Evolutionary conservation across 2,329 filamentous ascomycete genomes (phyloP).

Genomic region (Claviceps cyperi): DNA sequence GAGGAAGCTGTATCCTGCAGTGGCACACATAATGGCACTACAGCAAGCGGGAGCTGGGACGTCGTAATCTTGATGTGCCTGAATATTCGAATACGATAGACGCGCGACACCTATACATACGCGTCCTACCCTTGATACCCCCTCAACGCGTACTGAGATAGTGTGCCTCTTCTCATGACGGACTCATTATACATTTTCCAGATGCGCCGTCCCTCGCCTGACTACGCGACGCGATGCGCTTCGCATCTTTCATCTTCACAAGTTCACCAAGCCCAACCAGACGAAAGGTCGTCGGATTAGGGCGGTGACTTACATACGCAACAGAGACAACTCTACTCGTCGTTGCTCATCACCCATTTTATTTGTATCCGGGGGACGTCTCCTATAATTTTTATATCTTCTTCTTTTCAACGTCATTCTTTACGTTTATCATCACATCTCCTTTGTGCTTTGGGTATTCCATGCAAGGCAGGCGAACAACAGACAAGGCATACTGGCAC

Average conservation of each 20-base stretch:
- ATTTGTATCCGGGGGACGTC: neutral
- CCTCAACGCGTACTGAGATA: too few species aligned
- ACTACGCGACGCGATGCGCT: too few species aligned
- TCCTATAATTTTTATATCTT: neutral
- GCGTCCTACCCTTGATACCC: too few species aligned
- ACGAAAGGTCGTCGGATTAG: neutral
- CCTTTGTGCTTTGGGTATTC: constrained; percentile 3
- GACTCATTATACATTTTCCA: too few species aligned
- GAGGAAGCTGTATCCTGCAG: neutral
- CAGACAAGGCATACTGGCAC: constrained; percentile 5
- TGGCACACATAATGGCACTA: neutral
- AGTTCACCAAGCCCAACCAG: neutral
- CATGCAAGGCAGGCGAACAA: constrained; percentile 1
- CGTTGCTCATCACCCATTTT: neutral
- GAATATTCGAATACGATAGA: too few species aligned
- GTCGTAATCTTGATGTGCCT: too few species aligned
- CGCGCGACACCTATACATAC: too few species aligned
- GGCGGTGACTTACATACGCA: neutral
- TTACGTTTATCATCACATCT: neutral
- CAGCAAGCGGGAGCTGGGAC: neutral
- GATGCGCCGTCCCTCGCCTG: too few species aligned
- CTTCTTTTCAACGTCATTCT: neutral
- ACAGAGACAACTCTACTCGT: neutral
- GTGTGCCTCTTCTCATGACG: too few species aligned
- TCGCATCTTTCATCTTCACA: neutral